phyloP scores from a whole-genome alignment of 331 rosid species.

The Cydonia oblonga region DNA sequence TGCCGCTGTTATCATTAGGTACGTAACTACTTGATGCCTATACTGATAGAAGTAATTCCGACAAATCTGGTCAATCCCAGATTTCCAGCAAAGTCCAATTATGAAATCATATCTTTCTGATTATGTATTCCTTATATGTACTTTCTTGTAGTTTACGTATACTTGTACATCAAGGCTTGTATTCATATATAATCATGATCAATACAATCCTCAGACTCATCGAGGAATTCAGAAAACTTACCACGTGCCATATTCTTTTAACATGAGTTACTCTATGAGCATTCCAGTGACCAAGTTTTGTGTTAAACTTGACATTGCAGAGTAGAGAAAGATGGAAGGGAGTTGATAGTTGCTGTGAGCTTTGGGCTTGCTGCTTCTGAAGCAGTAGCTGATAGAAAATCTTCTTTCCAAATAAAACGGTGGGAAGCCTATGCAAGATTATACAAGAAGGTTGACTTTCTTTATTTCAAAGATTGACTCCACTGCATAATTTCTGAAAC shows the following conservation, averaged over 20 bases:
- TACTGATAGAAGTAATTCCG: too few relatives aligned
- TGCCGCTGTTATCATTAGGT: conserved; percentile 85
- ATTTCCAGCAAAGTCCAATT: too few relatives aligned
- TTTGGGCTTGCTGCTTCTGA: conserved; percentile 79
- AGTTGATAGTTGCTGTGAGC: conserved; percentile 85
- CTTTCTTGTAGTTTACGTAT: background rate
- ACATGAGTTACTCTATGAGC: background rate
- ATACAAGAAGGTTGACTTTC: conserved; percentile 60
- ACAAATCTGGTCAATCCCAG: too few relatives aligned
- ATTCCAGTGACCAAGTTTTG: background rate
- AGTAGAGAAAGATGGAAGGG: conserved; percentile 65
- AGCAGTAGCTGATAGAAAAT: conserved; percentile 86
- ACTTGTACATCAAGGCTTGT: background rate
- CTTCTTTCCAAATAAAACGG: conserved; percentile 57
- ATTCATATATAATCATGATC: too few relatives aligned
- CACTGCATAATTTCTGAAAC: background rate
- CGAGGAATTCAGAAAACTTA: background rate
- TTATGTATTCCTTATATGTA: background rate
- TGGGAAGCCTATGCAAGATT: conserved; percentile 89
- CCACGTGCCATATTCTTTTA: background rate
- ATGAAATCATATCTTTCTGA: too few relatives aligned
- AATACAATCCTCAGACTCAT: too few relatives aligned
- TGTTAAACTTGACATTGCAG: conserved; percentile 34
- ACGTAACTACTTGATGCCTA: conserved; percentile 1
- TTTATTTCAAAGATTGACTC: conserved; percentile 2